phyloP scores from a whole-genome alignment of 2,329 filamentous ascomycete genomes.

The Penicillium sclerotigenum region DNA sequence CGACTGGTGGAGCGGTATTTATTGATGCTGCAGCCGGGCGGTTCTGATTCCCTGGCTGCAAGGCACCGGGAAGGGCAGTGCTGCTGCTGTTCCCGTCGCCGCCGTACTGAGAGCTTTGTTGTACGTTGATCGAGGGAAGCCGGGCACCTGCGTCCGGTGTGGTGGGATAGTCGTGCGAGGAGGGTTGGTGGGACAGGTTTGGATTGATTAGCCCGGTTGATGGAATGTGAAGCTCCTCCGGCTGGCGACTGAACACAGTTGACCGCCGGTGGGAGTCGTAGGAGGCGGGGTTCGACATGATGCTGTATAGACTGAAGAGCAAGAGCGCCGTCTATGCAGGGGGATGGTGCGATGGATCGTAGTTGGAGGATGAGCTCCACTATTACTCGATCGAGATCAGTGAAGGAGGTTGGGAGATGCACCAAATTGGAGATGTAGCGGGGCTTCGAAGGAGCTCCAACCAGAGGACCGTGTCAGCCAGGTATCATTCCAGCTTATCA shows the following conservation, averaged over 20 bases:
- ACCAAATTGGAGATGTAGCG: constrained; percentile 28
- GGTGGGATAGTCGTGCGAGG: constrained; percentile 49
- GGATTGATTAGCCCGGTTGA: constrained; percentile 40
- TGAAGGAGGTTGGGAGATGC: constrained; percentile 1
- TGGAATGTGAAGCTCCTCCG: constrained; percentile 57
- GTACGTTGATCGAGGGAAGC: constrained; percentile 58
- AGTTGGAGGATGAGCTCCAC: constrained; percentile 18
- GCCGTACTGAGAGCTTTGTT: constrained; percentile 54
- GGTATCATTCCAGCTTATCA: constrained; percentile 29
- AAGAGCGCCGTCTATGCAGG: constrained; percentile 9
- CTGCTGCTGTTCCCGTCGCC: constrained; percentile 39
- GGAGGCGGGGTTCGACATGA: constrained; percentile 46
- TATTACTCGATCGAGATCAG: constrained; percentile 3
- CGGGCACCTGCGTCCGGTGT: constrained; percentile 46
- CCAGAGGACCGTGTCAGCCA: constrained; percentile 32
- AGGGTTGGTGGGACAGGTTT: constrained; percentile 40
- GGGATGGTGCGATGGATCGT: constrained; percentile 13
- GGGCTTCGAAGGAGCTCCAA: constrained; percentile 45
- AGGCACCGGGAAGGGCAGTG: constrained; percentile 55
- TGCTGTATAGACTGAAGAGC: constrained; percentile 16
- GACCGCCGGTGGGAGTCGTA: constrained; percentile 52
- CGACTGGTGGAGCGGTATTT: constrained; percentile 56
- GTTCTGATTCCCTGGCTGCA: constrained; percentile 55
- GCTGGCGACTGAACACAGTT: constrained; percentile 47
- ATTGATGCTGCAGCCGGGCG: constrained; percentile 53